Evolutionary conservation across 169 alveolate species (phyloP).

Genomic region (Eimeria necatrix): DNA sequence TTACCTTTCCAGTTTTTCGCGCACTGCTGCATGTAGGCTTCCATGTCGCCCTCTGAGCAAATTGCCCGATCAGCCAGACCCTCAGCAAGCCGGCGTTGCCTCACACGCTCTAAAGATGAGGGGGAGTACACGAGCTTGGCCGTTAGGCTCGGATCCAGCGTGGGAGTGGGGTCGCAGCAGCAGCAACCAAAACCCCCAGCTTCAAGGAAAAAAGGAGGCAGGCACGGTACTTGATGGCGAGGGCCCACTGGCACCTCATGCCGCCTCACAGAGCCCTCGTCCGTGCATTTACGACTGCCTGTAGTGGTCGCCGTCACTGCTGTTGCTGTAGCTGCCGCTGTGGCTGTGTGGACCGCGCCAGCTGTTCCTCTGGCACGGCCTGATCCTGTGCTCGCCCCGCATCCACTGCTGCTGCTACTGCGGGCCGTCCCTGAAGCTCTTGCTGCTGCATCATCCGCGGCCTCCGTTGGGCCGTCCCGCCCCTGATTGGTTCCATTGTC

Average conservation of each 20-base stretch:
- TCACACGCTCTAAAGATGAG: constrained; percentile 88
- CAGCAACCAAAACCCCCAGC: constrained; percentile 63
- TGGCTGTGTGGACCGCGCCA: not conserved
- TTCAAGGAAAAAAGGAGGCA: constrained; percentile 91
- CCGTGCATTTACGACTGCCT: constrained; percentile 53
- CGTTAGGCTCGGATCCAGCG: constrained; percentile 81
- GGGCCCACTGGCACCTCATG: constrained; percentile 89
- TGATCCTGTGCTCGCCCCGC: constrained; percentile 22
- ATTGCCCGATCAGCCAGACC: constrained; percentile 88
- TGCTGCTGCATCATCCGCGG: constrained; percentile 2
- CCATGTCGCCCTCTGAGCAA: constrained; percentile 89
- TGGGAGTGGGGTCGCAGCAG: constrained; percentile 17
- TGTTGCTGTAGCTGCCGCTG: constrained; percentile 4
- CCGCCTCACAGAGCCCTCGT: constrained; percentile 77
- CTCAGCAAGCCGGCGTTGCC: constrained; percentile 85
- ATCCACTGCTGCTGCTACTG: constrained; percentile 68
- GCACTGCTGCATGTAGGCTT: constrained; percentile 88
- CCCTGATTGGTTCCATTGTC: constrained; percentile 32
- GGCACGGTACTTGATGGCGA: constrained; percentile 90
- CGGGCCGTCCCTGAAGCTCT: not conserved
- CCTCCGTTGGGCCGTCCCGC: not conserved
- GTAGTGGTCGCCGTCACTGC: constrained; percentile 18
- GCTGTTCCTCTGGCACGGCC: not conserved
- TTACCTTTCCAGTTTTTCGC: constrained; percentile 91
- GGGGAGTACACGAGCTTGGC: constrained; percentile 92